Percentiles rank a stretch among this genome's conserved stretches.
phyloP scores from a whole-genome alignment of 2,329 filamentous ascomycete species.

The Penicillium crustosum region DNA sequence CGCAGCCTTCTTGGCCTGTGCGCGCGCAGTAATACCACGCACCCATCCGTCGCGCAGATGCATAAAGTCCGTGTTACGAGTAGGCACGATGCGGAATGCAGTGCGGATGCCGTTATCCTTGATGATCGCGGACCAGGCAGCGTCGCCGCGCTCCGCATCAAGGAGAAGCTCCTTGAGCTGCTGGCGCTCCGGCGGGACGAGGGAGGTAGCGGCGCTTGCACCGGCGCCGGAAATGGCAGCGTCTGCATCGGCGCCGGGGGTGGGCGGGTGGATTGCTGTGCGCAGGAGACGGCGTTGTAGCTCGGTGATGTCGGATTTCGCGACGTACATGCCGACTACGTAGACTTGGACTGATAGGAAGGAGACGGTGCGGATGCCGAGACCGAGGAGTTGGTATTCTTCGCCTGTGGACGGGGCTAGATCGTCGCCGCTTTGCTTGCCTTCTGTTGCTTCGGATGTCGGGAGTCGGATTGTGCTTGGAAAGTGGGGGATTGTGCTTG shows the following conservation, averaged over 20 bases:
- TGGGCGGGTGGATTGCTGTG: constrained; percentile 54
- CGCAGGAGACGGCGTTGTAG: constrained; percentile 76
- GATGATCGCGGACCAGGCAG: constrained; percentile 73
- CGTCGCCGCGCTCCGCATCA: constrained; percentile 66
- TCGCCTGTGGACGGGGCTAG: constrained; percentile 38
- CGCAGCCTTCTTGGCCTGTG: constrained; percentile 50
- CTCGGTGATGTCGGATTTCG: constrained; percentile 75
- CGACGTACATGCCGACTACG: constrained; percentile 88
- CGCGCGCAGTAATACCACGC: constrained; percentile 74
- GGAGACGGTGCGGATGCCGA: constrained; percentile 85
- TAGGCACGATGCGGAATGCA: constrained; percentile 79
- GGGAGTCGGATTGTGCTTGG: constrained; percentile 70
- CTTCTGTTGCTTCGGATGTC: constrained; percentile 36
- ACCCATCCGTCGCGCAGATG: constrained; percentile 92
- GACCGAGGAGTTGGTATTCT: constrained; percentile 81
- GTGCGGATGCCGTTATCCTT: constrained; percentile 68
- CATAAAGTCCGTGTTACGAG: constrained; percentile 90
- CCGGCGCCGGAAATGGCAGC: constrained; percentile 47
- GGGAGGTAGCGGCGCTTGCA: constrained; percentile 69
- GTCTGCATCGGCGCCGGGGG: constrained; percentile 14
- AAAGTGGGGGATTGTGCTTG: constrained; percentile 75
- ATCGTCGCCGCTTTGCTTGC: constrained; percentile 39
- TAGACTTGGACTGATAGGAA: constrained; percentile 92
- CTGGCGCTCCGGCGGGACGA: constrained; percentile 80
- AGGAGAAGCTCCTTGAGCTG: constrained; percentile 67